Evolutionary conservation across 2,329 filamentous ascomycete genomes (phyloP).

Genomic region (Colletotrichum echinochloae): DNA sequence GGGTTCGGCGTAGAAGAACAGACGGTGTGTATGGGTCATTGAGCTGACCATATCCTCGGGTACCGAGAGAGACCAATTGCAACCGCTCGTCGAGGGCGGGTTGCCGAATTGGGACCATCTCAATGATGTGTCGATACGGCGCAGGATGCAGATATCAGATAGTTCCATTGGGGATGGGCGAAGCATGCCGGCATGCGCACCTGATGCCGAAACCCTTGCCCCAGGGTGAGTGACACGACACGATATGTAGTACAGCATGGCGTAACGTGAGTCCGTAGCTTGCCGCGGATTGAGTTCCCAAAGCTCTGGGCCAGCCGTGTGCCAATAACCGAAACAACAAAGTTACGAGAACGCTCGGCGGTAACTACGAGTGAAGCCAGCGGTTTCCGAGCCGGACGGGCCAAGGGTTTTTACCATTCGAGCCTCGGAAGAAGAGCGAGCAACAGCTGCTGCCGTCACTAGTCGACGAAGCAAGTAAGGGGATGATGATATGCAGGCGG

Average conservation of each 20-base stretch:
- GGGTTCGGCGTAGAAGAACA: constrained; percentile 21
- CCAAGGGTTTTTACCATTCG: too few species aligned
- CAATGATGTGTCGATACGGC: neutral
- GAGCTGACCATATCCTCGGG: constrained; percentile 15
- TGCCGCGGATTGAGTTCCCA: neutral
- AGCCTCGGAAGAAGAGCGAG: neutral
- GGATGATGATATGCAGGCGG: constrained; percentile 1
- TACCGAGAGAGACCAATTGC: neutral
- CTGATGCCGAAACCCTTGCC: neutral
- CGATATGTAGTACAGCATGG: neutral
- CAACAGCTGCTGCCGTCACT: neutral
- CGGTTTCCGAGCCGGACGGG: neutral
- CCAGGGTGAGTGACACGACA: neutral
- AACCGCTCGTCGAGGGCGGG: neutral
- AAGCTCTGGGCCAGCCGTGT: constrained; percentile 20
- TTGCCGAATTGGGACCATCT: neutral
- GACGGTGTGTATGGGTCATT: constrained; percentile 15
- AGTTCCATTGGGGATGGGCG: neutral
- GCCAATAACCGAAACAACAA: neutral
- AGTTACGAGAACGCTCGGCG: neutral
- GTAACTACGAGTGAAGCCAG: too few species aligned
- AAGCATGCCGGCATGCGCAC: neutral
- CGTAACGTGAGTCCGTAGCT: neutral
- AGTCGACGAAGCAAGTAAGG: constrained; percentile 3
- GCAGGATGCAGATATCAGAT: constrained; percentile 2